These are phyloP conservation scores for Narthecium ossifragum DNA, from an alignment of 106 monocot species.

Conservation along the genomic window DNA sequence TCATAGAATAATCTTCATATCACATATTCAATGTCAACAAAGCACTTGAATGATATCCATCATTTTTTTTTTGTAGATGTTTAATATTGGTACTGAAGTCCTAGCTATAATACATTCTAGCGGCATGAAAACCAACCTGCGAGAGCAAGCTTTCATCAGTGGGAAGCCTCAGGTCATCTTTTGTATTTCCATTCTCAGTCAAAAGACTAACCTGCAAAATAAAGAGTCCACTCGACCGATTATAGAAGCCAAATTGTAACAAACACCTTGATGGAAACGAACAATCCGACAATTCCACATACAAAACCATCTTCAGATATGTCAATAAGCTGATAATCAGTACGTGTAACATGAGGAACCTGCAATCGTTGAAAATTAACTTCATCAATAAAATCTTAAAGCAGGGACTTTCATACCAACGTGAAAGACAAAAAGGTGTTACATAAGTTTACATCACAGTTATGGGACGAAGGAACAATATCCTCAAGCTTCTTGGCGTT, in stretches of 20 bases:
- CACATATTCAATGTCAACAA: no score
- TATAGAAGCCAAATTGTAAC: no score
- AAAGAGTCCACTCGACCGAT: not conserved
- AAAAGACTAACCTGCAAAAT: conserved; percentile 42
- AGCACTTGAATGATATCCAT: no score
- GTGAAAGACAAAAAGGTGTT: no score
- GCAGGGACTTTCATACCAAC: no score
- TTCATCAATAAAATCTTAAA: no score
- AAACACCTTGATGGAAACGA: no score
- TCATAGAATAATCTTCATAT: no score
- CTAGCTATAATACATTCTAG: no score
- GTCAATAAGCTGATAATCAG: conserved; percentile 68
- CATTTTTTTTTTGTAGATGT: no score
- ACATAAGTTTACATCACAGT: conserved; percentile 69
- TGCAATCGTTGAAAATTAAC: conserved; percentile 17
- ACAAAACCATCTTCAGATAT: conserved; percentile 77
- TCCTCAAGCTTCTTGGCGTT: conserved; percentile 65
- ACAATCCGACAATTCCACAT: no score
- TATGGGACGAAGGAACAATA: conserved; percentile 72
- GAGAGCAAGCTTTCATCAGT: conserved; percentile 45
- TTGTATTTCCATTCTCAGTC: conserved; percentile 54
- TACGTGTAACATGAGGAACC: conserved; percentile 61
- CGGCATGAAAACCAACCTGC: conserved; percentile 29
- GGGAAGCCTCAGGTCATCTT: conserved; percentile 65
- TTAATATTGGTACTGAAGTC: no score